Evolutionary conservation across 2,329 filamentous ascomycete species (phyloP).

Genomic region (Penicillium crustosum): DNA sequence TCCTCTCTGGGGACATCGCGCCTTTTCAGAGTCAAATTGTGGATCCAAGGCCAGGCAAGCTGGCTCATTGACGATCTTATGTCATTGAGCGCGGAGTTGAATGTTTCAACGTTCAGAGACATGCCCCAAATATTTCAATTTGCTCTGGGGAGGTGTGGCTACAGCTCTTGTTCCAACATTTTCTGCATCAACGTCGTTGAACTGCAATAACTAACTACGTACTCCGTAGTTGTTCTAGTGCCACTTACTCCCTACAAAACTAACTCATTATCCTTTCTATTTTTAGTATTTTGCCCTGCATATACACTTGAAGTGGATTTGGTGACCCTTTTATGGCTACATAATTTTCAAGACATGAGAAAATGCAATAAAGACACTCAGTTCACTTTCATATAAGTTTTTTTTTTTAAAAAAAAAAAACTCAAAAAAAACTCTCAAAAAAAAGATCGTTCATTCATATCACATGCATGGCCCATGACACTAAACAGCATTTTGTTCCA

Average conservation of each 20-base stretch:
- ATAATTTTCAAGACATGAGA: not conserved
- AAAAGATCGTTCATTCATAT: not conserved
- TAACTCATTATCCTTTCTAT: too few relatives aligned
- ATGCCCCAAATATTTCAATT: not conserved
- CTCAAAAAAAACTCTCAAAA: too few relatives aligned
- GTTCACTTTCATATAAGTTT: not conserved
- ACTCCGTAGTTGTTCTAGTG: not conserved
- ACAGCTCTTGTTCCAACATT: not conserved
- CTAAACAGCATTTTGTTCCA: not conserved
- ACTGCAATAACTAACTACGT: not conserved
- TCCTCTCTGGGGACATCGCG: not conserved
- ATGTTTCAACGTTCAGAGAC: not conserved
- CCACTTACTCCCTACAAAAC: not conserved
- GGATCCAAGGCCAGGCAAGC: not conserved
- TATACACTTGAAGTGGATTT: too few relatives aligned
- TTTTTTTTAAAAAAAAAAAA: too few relatives aligned
- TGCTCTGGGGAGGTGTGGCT: not conserved
- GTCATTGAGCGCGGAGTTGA: not conserved
- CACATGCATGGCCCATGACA: conserved; percentile 5
- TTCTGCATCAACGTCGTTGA: not conserved
- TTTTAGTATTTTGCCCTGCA: too few relatives aligned
- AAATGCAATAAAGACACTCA: not conserved
- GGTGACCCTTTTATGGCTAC: too few relatives aligned
- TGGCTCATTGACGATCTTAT: not conserved
- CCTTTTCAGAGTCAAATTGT: not conserved